A percentile compares a stretch with the other conserved stretches of the same genome.
Evolutionary conservation across 768 basidiomycete species (phyloP).

Genomic region (Suillus tomentosus): DNA sequence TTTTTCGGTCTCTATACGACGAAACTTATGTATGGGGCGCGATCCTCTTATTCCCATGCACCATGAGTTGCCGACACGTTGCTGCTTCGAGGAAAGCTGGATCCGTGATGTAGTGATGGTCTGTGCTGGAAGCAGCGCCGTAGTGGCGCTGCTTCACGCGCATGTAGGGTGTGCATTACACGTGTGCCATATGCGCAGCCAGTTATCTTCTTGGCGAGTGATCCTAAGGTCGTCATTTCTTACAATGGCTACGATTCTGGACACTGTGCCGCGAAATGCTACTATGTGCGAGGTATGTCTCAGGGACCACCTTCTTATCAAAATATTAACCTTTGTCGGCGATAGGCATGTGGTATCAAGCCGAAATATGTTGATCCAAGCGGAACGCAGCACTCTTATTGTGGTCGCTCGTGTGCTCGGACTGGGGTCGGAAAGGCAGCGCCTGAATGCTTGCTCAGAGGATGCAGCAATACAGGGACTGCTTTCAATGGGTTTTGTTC

Average conservation of each 20-base stretch:
- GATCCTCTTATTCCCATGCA: background rate
- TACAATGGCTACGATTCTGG: conserved; percentile 4
- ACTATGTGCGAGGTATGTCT: conserved; percentile 31
- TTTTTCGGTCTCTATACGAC: background rate
- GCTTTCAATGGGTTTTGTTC: conserved; percentile 58
- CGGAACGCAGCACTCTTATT: conserved; percentile 59
- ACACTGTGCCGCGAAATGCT: background rate
- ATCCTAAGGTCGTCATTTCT: background rate
- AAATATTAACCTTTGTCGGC: background rate
- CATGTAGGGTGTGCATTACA: conserved; percentile 3
- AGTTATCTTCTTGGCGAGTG: conserved; percentile 1
- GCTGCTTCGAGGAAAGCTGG: conserved; percentile 6
- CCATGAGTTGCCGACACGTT: conserved; percentile 3
- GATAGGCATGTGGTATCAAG: conserved; percentile 57
- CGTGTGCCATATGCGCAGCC: background rate
- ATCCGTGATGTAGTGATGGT: background rate
- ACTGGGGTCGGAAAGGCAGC: conserved; percentile 40
- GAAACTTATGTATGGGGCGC: conserved; percentile 8
- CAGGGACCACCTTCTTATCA: background rate
- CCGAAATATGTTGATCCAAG: conserved; percentile 63
- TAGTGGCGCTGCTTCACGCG: background rate
- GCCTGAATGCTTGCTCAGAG: conserved; percentile 48
- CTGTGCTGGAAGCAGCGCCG: background rate
- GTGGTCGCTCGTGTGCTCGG: conserved; percentile 62
- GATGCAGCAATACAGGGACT: conserved; percentile 54